Base-by-base conservation (phyloP, 345 rosid genomes). In the Excoecaria cochinchinensis region DNA sequence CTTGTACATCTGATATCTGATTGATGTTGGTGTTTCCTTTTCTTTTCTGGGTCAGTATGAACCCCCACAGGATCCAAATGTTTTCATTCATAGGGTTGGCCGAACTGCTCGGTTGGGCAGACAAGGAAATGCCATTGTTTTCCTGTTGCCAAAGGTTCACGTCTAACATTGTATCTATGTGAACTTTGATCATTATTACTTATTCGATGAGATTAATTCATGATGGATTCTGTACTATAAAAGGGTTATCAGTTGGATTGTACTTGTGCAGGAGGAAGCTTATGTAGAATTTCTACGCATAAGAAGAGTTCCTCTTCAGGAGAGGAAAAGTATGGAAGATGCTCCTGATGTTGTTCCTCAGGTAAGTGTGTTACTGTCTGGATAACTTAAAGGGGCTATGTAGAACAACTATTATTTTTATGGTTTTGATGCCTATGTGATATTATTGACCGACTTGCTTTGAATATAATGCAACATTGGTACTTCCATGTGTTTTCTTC, bases 11-110 rank as follows among this genome's bases (percentile, higher is more conserved):
- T 40, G 15, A 17, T 12, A 25, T 31, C 52, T 68, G 12, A 19
- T 65, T 56, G 66, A 57, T 44, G 19, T 16, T 40, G 65, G 4
- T 14, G 24, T 10, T 47, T n/a, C 21, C 50, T 24, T 36, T 31
- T 65, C 46, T 73, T 63, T 46, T 68, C 67, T 69, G 13, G 57
- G 80, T 85, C 89, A 93, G 97, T 93, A 87, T 82, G 98, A 95
- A 74, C 97, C 98, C 55, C 97, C 97, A 40, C 97, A 95, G 80
- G 95, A 93, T 86, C 95, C 97, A 58, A 89, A 87, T 82, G 92
- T 91, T 77, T 95, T 95, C 84, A 58, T 87, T 79, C 99, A 95
- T 76, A 87, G 99, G 72, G 98, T 90, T 11, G 99, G 98, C 16
- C 87, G 97, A 84, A 89, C 97, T 83, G 99, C 98, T 83, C 86